Evolutionary conservation across 768 basidiomycete species (phyloP).

Genomic region (Mycena indigotica): DNA sequence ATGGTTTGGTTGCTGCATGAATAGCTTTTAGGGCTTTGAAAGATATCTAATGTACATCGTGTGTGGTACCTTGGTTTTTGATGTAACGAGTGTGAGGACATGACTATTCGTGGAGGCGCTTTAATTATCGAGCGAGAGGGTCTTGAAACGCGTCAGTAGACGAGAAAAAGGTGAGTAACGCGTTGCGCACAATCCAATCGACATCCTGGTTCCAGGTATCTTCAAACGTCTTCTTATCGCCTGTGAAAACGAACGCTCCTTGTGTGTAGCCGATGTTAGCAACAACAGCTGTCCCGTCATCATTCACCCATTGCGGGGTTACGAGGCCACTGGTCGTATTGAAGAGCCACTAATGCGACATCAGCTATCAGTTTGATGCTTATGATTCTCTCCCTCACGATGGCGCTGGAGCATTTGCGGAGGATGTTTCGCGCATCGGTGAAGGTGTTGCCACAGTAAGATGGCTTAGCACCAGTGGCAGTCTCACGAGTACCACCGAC

Average conservation of each 20-base stretch:
- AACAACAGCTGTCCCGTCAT: not conserved
- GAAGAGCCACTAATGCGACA: constrained; percentile 5
- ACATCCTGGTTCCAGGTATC: constrained; percentile 2
- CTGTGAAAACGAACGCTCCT: constrained; percentile 10
- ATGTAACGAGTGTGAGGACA: too few species aligned
- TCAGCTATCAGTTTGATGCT: not conserved
- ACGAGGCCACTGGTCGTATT: constrained; percentile 4
- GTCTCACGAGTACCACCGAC: constrained; percentile 5
- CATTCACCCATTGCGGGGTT: constrained; percentile 15
- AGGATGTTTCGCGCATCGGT: constrained; percentile 7
- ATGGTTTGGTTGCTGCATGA: too few species aligned
- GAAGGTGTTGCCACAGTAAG: constrained; percentile 14
- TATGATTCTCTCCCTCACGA: constrained; percentile 4
- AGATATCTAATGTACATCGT: too few species aligned
- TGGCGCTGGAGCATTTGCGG: constrained; percentile 11
- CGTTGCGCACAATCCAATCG: constrained; percentile 18
- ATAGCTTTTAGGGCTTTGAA: too few species aligned
- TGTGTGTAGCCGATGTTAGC: constrained; percentile 6
- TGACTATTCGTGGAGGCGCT: too few species aligned
- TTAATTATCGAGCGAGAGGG: too few species aligned
- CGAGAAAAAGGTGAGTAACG: too few species aligned
- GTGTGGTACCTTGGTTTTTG: too few species aligned
- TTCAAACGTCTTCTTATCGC: constrained; percentile 9
- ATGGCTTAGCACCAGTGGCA: not conserved
- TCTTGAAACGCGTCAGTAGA: too few species aligned